These are phyloP conservation scores for Austroboletus eburneus DNA, from an alignment of 768 basidiomycete species.

Conservation along the genomic window DNA sequence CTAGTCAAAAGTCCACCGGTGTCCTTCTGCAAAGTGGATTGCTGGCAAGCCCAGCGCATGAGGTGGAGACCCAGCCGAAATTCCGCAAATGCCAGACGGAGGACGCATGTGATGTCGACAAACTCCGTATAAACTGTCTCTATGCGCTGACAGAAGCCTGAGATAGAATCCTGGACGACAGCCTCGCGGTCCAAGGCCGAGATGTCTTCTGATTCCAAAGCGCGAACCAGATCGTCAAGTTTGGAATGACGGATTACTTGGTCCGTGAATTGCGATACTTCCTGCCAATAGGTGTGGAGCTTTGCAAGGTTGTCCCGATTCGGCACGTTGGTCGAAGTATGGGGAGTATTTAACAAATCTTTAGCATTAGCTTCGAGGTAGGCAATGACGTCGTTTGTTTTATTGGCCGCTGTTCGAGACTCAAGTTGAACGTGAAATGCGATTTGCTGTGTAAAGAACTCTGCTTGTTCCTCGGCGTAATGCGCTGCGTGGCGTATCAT, in stretches of 20 bases:
- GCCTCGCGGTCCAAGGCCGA: slow-evolving; percentile 52
- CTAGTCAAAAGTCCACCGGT: slow-evolving; percentile 26
- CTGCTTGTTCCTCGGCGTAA: slow-evolving; percentile 42
- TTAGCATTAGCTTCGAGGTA: slow-evolving; percentile 40
- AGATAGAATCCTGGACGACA: slow-evolving; percentile 74
- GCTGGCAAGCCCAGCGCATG: slow-evolving; percentile 28
- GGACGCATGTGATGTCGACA: slow-evolving; percentile 62
- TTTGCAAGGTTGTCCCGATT: slow-evolving; percentile 41
- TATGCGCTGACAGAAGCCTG: slow-evolving; percentile 73
- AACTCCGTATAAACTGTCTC: slow-evolving; percentile 64
- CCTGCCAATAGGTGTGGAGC: slow-evolving; percentile 66
- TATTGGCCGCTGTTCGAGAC: slow-evolving; percentile 50
- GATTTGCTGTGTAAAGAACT: slow-evolving; percentile 45
- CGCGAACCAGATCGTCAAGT: slow-evolving; percentile 43
- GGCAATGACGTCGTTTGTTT: slow-evolving; percentile 42
- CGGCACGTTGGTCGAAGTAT: slow-evolving; percentile 27
- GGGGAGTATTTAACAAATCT: slow-evolving; percentile 26
- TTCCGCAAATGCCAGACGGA: slow-evolving; percentile 62
- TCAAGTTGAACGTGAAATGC: slow-evolving; percentile 55
- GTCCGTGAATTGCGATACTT: slow-evolving; percentile 68
- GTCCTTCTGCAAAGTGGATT: slow-evolving; percentile 15
- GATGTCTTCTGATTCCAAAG: slow-evolving; percentile 34
- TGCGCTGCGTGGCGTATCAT: slow-evolving; percentile 45
- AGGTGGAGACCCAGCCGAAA: slow-evolving; percentile 72
- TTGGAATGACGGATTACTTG: slow-evolving; percentile 51